phyloP scores from a whole-genome alignment of 768 basidiomycete species.

The Amanita fuliginea region DNA sequence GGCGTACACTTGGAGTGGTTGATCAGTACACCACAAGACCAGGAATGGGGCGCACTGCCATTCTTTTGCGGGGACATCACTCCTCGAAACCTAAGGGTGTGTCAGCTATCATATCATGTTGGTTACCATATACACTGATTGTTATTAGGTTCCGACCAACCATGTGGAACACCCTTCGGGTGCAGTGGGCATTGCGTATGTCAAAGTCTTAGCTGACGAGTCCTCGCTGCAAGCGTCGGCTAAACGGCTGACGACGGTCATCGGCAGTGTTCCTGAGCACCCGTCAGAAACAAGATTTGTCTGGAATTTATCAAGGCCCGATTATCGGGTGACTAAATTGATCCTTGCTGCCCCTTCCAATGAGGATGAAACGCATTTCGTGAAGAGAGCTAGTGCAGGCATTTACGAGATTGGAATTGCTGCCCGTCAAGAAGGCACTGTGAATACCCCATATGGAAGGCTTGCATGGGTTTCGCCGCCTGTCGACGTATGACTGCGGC shows the following conservation, averaged over 20 bases:
- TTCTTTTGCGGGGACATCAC: slow-evolving; percentile 74
- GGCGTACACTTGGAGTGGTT: slow-evolving; percentile 50
- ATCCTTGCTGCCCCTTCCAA: slow-evolving; percentile 2
- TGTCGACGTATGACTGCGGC: no score
- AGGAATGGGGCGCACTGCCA: slow-evolving; percentile 30
- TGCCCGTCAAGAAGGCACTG: slow-evolving; percentile 22
- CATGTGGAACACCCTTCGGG: slow-evolving; percentile 35
- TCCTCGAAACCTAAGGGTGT: slow-evolving; percentile 44
- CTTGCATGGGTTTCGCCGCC: slow-evolving; percentile 22
- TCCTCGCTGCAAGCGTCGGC: slow-evolving; percentile 19
- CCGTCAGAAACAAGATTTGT: slow-evolving; percentile 13
- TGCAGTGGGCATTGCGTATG: slow-evolving; percentile 35
- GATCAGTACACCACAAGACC: slow-evolving; percentile 31
- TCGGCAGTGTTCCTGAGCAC: slow-evolving; percentile 28
- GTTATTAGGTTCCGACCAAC: neutral
- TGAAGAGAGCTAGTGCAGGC: slow-evolving; percentile 13
- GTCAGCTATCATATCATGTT: neutral
- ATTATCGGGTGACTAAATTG: slow-evolving; percentile 6
- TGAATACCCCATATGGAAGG: slow-evolving; percentile 38
- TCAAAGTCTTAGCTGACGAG: slow-evolving; percentile 29
- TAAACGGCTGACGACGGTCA: slow-evolving; percentile 34
- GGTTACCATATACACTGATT: neutral
- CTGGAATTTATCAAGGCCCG: slow-evolving; percentile 34
- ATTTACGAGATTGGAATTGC: slow-evolving; percentile 47
- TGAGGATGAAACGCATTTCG: slow-evolving; percentile 22